phyloP scores from a whole-genome alignment of 495 filamentous ascomycete genomes.

The Xylaria cubensis region DNA sequence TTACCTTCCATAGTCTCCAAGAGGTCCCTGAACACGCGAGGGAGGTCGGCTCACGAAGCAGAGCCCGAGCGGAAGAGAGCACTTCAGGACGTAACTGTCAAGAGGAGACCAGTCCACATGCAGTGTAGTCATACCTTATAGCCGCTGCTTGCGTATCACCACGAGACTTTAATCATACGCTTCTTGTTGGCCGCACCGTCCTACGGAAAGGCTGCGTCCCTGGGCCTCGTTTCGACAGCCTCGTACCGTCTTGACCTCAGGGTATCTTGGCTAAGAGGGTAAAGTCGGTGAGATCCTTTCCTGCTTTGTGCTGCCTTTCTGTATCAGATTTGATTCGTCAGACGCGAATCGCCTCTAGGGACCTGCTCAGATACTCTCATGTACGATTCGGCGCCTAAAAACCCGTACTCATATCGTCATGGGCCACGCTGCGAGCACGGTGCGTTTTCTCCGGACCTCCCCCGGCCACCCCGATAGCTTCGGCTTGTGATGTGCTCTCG shows the following conservation, averaged over 20 bases:
- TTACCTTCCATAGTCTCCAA: neutral
- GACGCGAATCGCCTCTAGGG: neutral
- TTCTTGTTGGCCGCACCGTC: slow-evolving; percentile 1
- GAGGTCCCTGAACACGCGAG: slow-evolving; percentile 17
- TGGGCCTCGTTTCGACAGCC: slow-evolving; percentile 24
- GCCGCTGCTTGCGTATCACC: slow-evolving; percentile 22
- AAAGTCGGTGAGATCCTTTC: slow-evolving; percentile 23
- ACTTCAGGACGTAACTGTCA: slow-evolving; percentile 29
- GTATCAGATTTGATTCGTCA: slow-evolving; percentile 9
- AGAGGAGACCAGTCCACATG: slow-evolving; percentile 24
- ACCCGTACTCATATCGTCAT: slow-evolving; percentile 9
- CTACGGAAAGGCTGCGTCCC: slow-evolving; percentile 20
- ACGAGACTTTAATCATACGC: slow-evolving; percentile 25
- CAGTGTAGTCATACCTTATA: slow-evolving; percentile 26
- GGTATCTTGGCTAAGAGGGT: slow-evolving; percentile 17
- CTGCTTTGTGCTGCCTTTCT: slow-evolving; percentile 25
- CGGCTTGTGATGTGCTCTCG: slow-evolving; percentile 22
- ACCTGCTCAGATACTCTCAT: slow-evolving; percentile 8
- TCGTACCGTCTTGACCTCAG: slow-evolving; percentile 1
- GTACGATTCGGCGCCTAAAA: slow-evolving; percentile 13
- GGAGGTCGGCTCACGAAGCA: slow-evolving; percentile 5
- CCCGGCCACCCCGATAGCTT: slow-evolving; percentile 7
- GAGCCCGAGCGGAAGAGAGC: slow-evolving; percentile 22
- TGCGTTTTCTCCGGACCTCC: slow-evolving; percentile 13
- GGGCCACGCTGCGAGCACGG: slow-evolving; percentile 2